Conservation (phyloP, 306 rosid genomes). For the Morella rubra region DNA sequence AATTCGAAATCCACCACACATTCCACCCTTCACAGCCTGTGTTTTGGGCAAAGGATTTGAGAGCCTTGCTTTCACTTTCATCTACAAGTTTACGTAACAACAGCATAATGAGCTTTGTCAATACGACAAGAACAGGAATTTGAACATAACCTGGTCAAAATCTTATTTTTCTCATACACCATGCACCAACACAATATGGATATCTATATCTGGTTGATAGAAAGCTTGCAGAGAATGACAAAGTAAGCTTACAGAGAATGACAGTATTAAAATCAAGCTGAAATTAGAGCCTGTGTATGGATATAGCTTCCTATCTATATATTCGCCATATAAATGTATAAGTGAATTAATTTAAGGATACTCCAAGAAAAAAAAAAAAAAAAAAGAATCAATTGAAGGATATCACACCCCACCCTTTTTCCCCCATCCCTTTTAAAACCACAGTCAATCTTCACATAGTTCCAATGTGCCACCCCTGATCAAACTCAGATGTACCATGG, state of each 20-base stretch:
- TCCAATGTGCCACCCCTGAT: not conserved
- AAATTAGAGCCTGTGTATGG: not conserved
- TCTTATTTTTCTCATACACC: not conserved
- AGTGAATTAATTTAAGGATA: not conserved
- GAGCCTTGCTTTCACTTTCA: slow-evolving; percentile 80
- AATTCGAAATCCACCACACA: slow-evolving; percentile 80
- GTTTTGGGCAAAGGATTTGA: slow-evolving; percentile 88
- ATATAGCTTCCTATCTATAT: not conserved
- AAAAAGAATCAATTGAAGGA: too few relatives aligned
- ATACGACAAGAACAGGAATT: slow-evolving; percentile 5
- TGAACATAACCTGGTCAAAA: slow-evolving; percentile 15
- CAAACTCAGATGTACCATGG: not conserved
- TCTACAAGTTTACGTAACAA: slow-evolving; percentile 34
- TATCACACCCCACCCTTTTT: not conserved
- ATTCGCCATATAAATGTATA: not conserved
- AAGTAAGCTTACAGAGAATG: not conserved
- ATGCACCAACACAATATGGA: not conserved
- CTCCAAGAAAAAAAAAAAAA: not conserved
- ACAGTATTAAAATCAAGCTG: slow-evolving; percentile 3
- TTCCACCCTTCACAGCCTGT: slow-evolving; percentile 78
- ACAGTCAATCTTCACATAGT: not conserved
- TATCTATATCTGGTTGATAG: not conserved
- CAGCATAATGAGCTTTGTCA: slow-evolving; percentile 16
- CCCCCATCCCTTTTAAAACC: not conserved
- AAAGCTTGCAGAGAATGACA: slow-evolving; percentile 1